A percentile compares a stretch with the other conserved stretches of the same genome.
Evolutionary conservation across 2,329 filamentous ascomycete species (phyloP).

Genomic region (Ophiostoma pallidulum): DNA sequence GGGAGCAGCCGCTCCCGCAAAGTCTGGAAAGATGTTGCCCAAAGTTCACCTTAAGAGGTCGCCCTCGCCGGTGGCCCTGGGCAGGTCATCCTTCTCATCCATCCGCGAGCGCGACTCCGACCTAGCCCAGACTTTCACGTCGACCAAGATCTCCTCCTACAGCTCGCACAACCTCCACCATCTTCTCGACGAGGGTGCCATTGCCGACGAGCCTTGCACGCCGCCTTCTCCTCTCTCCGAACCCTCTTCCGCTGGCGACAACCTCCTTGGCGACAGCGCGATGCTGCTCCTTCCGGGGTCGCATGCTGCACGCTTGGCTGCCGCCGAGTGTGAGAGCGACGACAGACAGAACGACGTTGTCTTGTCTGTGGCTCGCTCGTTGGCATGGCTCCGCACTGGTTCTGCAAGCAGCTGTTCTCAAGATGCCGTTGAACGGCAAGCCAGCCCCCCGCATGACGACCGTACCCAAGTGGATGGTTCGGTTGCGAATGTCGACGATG

Average conservation of each 20-base stretch:
- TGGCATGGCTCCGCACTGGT: conserved; percentile 4
- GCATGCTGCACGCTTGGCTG: neutral
- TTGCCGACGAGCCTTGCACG: conserved; percentile 37
- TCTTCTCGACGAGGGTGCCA: conserved; percentile 36
- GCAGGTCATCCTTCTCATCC: conserved; percentile 51
- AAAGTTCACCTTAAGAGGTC: conserved; percentile 11
- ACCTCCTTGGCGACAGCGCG: neutral
- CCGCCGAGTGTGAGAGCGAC: neutral
- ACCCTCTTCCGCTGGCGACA: conserved; percentile 15
- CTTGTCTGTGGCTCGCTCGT: conserved; percentile 5
- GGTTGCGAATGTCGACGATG: conserved; percentile 2
- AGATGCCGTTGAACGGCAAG: conserved; percentile 1
- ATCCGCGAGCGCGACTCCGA: conserved; percentile 51
- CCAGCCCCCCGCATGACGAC: neutral
- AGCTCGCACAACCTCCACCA: conserved; percentile 14
- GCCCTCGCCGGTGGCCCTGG: conserved; percentile 14
- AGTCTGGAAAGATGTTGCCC: conserved; percentile 11
- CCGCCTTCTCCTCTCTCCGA: conserved; percentile 18
- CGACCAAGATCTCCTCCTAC: conserved; percentile 53
- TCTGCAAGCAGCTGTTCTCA: neutral
- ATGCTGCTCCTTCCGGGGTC: conserved; percentile 1
- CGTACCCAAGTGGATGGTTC: conserved; percentile 7
- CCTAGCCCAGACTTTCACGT: conserved; percentile 53
- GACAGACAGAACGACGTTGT: conserved; percentile 1
- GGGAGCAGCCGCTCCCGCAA: conserved; percentile 9